A percentile compares a stretch with the other conserved stretches of the same genome.
Evolutionary conservation across 2,329 filamentous ascomycete genomes (phyloP).

Genomic region (Arachnopeziza araneosa): DNA sequence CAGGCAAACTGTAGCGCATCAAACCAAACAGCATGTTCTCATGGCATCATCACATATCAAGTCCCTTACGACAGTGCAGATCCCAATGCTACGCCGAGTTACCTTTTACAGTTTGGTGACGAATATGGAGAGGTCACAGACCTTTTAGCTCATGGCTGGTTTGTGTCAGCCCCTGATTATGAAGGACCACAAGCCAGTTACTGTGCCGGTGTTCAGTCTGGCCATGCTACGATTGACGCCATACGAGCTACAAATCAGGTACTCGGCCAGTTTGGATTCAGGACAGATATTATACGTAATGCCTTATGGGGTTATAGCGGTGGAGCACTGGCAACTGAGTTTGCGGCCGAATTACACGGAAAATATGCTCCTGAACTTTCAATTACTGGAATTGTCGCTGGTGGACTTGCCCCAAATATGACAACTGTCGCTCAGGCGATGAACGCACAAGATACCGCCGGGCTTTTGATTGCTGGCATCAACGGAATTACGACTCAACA

Average conservation of each 20-base stretch:
- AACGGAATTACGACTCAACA: conserved; percentile 12
- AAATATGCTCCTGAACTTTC: conserved; percentile 47
- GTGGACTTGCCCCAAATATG: conserved; percentile 41
- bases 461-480: conserved; percentile 13
- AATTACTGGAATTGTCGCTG: conserved; percentile 43
- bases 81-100: conserved; percentile 37
- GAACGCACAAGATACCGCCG: conserved; percentile 18
- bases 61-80: conserved; percentile 36
- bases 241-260: conserved; percentile 10
- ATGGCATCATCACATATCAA: conserved; percentile 37
- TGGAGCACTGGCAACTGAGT: conserved; percentile 45
- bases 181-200: conserved; percentile 16
- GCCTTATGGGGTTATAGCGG: conserved; percentile 51
- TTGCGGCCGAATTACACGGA: conserved; percentile 45
- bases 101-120: conserved; percentile 31
- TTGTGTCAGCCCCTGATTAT: conserved; percentile 16
- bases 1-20: background rate
- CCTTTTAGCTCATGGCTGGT: conserved; percentile 10
- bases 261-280: conserved; percentile 2
- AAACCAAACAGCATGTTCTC: background rate
- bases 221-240: conserved; percentile 13
- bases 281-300: background rate
- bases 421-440: conserved; percentile 6
- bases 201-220: conserved; percentile 8
- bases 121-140: conserved; percentile 1